These are phyloP conservation scores for Hemerocallis citrina DNA, from an alignment of 106 monocot genomes.

Conservation along the genomic window DNA sequence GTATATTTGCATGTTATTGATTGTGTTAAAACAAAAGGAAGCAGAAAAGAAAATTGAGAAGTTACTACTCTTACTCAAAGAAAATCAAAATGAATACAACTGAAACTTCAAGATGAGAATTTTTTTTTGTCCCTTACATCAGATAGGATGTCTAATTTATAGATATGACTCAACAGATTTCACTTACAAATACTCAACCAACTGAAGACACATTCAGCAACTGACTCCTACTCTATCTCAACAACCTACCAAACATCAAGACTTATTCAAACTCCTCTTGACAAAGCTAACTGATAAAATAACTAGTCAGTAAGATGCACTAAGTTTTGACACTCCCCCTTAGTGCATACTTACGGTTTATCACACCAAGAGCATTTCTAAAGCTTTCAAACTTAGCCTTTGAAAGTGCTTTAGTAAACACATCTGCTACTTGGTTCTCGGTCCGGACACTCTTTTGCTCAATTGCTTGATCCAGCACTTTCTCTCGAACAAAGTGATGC, in stretches of 20 bases:
- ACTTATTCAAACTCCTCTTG: conserved; percentile 2
- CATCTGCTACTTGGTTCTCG: neutral
- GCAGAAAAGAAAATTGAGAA: no score
- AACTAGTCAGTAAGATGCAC: neutral
- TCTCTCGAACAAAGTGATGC: neutral
- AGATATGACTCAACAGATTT: no score
- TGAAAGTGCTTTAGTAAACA: neutral
- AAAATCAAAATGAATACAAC: no score
- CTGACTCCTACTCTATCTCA: no score
- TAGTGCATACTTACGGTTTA: neutral
- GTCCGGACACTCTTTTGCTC: neutral
- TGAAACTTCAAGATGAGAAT: no score
- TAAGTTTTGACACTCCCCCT: neutral
- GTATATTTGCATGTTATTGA: no score
- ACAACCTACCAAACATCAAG: neutral
- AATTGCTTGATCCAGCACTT: neutral
- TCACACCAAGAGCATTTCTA: neutral
- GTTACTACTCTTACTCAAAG: no score
- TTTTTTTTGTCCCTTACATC: no score
- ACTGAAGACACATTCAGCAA: no score
- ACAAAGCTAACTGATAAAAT: neutral
- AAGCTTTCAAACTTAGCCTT: neutral
- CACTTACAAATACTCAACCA: no score
- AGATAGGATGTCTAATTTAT: no score
- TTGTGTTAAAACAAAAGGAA: no score